Base-by-base conservation (phyloP, 2,329 filamentous ascomycete genomes). In the Cladorrhinum sp. region DNA sequence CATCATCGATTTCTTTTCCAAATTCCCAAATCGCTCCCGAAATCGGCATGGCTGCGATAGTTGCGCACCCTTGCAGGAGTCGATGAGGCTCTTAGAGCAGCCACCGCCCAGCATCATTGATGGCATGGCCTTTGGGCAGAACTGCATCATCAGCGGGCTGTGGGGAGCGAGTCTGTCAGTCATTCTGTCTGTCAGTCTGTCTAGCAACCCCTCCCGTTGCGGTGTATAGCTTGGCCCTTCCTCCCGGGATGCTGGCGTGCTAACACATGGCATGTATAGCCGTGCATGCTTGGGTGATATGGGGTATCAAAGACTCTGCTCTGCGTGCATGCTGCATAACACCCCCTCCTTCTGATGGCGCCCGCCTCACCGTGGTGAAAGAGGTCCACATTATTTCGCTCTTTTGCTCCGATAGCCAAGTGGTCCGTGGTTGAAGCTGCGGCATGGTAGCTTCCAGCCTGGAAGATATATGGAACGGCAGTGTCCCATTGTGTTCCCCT, bases 31-130 rank as follows among this genome's bases (percentile, higher is more conserved):
- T 9, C n/a, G 20, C 50, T 29, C 16, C 22, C 25, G 48, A 49
- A 41, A 57, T 62, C 60, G 58, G 60, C 27, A 60, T 61, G 62
- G 60, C 60, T 60, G 55, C 59, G 50, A 18, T 20, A 53, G 29
- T 41, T 52, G 36, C 24, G 20, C 23, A 24, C 16, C 12, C 9
- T 38, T 50, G 49, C n/a, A 32, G 22, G 32, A n/a, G 10, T 36
- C 32, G 23, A 49, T 51, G 58, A 57, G 57, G 50, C 25, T 36
- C 51, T 29, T 22, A 12, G 29, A 25, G 51, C 45, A 56, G 51
- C 27, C 48, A 29, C 23, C 51, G 57, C 60, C 55, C 55, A 50
- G 49, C 29, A 27, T 55, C 25, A 50, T 55, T 20, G 16, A 18
- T 27, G 13, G 12, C 16, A 51, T 29, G 25, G 27, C 24, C 5